Conservation (phyloP, 179 eudicot species). For the Corrigiola litoralis region DNA sequence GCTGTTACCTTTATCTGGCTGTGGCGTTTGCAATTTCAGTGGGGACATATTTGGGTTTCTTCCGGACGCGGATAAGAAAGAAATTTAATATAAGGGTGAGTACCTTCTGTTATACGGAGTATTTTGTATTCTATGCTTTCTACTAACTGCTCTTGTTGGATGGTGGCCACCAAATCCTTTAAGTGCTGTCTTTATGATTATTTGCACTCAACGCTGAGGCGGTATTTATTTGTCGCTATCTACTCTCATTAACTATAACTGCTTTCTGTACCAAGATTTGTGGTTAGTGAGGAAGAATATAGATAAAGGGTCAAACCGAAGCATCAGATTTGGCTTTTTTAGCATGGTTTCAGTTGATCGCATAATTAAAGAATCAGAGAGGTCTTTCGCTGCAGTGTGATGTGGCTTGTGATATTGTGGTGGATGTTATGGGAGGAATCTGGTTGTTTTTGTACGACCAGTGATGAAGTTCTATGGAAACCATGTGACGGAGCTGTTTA, state of each 20-base stretch:
- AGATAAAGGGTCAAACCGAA: neutral
- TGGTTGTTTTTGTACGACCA: too few species aligned
- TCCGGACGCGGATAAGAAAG: constrained; percentile 61
- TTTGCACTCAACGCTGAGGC: neutral
- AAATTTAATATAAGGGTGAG: constrained; percentile 81
- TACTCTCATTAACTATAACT: too few species aligned
- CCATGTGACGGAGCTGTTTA: too few species aligned
- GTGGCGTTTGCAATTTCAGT: constrained; percentile 50
- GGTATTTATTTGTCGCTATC: too few species aligned
- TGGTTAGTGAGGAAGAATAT: neutral
- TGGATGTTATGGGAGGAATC: too few species aligned
- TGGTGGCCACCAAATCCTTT: neutral
- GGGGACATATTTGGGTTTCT: constrained; percentile 66
- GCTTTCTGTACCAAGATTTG: neutral
- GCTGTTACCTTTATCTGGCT: constrained; percentile 56
- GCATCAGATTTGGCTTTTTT: neutral
- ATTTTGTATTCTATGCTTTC: neutral
- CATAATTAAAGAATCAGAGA: too few species aligned
- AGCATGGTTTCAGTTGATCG: too few species aligned
- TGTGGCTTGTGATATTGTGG: too few species aligned
- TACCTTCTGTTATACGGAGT: constrained; percentile 2
- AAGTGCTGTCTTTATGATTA: too few species aligned
- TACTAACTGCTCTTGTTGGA: neutral
- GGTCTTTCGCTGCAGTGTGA: too few species aligned
- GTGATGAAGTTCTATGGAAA: too few species aligned